Evolutionary conservation across 108 stramenopile species (phyloP), one percentile per base, ranked within the genome.

Genomic region (Parietichytrium sp.): DNA sequence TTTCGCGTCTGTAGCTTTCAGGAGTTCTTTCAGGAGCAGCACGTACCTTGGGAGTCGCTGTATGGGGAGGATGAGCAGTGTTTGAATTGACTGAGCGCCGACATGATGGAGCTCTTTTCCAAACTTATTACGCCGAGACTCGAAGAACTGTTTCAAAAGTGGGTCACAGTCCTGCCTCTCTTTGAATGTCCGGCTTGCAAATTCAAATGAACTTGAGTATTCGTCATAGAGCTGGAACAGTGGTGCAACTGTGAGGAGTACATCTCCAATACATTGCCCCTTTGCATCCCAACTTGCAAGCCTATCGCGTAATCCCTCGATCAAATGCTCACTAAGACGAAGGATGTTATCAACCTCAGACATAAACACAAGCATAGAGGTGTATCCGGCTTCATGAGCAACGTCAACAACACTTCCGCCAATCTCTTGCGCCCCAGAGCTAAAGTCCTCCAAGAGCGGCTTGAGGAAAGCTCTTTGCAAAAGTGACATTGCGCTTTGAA

Each of bases 161-260:
- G 1, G 6, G 0, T 45, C 10, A 18, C 38, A 33, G 20, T 72
- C 38, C 38, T 13, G 3, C 45, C 45, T 47, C 20, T 72, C 61
- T 10, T n/a, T 20, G 20, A 72, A 42, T n/a, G 42, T 72, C 8
- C 61, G 61, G 1, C 45, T 72, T n/a, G 61, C 61, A 25, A 72
- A 72, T 42, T 72, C 61, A 27, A 72, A 72, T 31, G 61, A 72
- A 25, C 38, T 45, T n/a, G 61, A 72, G 3, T 72, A 72, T 25
- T 72, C 61, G 45, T 72, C 61, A 27, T 72, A 72, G 42, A 72
- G 61, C 61, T 72, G 61, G 20, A 72, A 72, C 1, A 72, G 61
- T n/a, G 61, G 10, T 3, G 38, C 45, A 33, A 72, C 45, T 2
- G 36, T 33, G 1, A 72, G 33, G 25, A 72, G 45, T 33, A 72